Conservation (phyloP, 768 basidiomycete species). For the Auriscalpium orientale region DNA sequence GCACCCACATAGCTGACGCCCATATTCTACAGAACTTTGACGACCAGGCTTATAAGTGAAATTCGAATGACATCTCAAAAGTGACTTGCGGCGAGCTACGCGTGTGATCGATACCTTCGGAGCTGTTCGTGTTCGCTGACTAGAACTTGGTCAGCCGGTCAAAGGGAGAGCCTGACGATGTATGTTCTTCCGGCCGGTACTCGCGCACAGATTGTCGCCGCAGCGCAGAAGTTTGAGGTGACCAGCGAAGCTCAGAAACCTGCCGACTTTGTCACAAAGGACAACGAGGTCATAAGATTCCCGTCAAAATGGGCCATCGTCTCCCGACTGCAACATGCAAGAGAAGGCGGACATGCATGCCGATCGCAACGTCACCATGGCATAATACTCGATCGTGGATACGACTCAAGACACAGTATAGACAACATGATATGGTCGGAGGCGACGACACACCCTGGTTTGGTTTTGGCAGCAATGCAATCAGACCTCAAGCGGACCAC, state of each 20-base stretch:
- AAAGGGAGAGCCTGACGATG: neutral
- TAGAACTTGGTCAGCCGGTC: neutral
- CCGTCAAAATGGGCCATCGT: too few relatives aligned
- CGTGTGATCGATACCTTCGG: neutral
- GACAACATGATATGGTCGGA: too few relatives aligned
- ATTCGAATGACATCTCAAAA: neutral
- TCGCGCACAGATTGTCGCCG: neutral
- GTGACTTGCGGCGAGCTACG: neutral
- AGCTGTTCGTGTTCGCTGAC: neutral
- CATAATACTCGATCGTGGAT: too few relatives aligned
- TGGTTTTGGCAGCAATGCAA: too few relatives aligned
- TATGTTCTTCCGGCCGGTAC: constrained; percentile 3
- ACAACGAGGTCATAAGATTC: too few relatives aligned
- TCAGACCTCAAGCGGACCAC: too few relatives aligned
- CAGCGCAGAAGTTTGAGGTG: neutral
- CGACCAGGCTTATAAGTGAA: constrained; percentile 7
- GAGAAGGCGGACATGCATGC: too few relatives aligned
- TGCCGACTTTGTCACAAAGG: constrained; percentile 2
- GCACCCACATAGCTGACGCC: neutral
- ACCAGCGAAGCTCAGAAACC: neutral
- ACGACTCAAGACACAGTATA: too few relatives aligned
- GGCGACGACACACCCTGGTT: too few relatives aligned
- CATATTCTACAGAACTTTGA: neutral
- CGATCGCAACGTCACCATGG: too few relatives aligned
- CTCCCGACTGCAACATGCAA: too few relatives aligned